Evolutionary conservation across 169 alveolate species (phyloP), one percentile per base, ranked within the genome.

Genomic region (Babesia ovata): DNA sequence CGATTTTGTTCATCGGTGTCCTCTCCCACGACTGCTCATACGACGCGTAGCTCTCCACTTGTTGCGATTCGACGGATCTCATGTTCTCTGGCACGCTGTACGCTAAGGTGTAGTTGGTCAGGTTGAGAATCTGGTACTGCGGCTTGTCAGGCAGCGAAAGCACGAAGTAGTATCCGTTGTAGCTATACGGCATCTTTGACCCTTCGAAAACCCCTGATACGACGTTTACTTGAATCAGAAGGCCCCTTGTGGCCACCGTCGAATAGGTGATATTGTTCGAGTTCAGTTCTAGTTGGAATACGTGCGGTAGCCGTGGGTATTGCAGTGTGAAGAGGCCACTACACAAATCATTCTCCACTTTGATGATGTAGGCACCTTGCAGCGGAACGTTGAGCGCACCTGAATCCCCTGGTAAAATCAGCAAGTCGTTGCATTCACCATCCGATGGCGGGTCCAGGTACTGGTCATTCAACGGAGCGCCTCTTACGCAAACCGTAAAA

Each of bases 161-260:
- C 24, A 90, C 87, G 60, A 84, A 76, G 65, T 88, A 92, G 56
- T 79, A 86, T 14, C 95, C 95, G 70, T 92, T 92, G 75, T 85
- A 90, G 44, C 91, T 83, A 71, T 90, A 92, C 9, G 95, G 95
- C 54, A 92, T 61, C 54, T 88, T 86, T 16, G 90, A 84, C 22
- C 86, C 90, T 54, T 87, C 91, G 63, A 92, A 92, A 46, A 81
- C 75, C 21, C 95, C 95, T 16, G 91, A 85, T 22, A 91, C 85
- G 19, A 92, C 87, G 63, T 88, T 86, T 21, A 90, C 88, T 59
- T 92, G 93, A 54, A 92, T 71, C 45, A 92, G 63, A 22, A 82
- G 53, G 57, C 91, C 84, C 54, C 85, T 46, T 21, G 82, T 71
- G 24, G 73, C 83, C 58, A 75, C 73, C 13, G 84, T 75, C 48